Evolutionary conservation across 306 rosid species (phyloP).

Genomic region (Castanea mollissima): DNA sequence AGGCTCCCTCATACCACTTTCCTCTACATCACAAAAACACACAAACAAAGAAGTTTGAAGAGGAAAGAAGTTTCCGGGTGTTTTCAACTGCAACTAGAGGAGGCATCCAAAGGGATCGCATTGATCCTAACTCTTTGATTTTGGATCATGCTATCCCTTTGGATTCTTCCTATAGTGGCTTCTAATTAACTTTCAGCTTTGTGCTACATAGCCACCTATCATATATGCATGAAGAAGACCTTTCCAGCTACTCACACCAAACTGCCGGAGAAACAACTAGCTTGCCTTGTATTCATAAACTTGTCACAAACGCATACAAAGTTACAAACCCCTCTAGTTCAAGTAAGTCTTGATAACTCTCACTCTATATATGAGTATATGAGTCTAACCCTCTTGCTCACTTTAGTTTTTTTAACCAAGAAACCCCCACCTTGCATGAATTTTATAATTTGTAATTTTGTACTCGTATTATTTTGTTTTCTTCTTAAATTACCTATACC

Average conservation of each 20-base stretch:
- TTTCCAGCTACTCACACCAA: background rate
- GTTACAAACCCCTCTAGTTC: background rate
- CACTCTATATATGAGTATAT: too few relatives aligned
- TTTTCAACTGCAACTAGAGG: constrained; percentile 34
- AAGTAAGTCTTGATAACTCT: background rate
- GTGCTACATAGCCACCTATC: background rate
- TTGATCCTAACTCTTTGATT: constrained; percentile 15
- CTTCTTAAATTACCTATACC: background rate
- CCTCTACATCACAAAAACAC: background rate
- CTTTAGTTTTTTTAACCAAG: background rate
- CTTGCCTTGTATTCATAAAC: background rate
- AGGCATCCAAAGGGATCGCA: constrained; percentile 37
- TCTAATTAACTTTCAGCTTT: background rate
- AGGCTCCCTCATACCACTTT: constrained; percentile 29
- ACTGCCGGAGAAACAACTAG: background rate
- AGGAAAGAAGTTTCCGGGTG: constrained; percentile 1
- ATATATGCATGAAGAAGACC: background rate
- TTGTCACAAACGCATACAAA: background rate
- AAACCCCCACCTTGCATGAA: background rate
- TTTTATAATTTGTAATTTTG: background rate
- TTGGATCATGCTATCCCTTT: constrained; percentile 60
- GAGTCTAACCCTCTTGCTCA: background rate
- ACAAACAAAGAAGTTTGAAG: constrained; percentile 1
- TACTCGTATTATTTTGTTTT: background rate
- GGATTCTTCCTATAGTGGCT: constrained; percentile 50